A percentile compares a stretch with the other conserved stretches of the same genome.
Evolutionary conservation across 1,284 basidiomycete species (phyloP).

Genomic region (Afroboletus lepidellus): DNA sequence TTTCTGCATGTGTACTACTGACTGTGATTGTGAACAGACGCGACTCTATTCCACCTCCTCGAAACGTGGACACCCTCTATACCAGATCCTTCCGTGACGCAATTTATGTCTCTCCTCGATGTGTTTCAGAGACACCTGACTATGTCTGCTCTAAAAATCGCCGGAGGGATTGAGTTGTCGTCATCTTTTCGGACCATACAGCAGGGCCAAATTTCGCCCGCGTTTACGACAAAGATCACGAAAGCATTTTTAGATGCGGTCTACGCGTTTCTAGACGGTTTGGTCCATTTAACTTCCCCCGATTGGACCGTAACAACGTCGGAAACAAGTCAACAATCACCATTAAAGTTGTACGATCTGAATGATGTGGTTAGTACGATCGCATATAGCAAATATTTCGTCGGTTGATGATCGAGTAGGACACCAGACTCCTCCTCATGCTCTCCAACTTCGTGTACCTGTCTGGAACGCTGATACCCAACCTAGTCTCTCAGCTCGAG

Average conservation of each 20-base stretch:
- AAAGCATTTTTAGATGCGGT: slow-evolving; percentile 87
- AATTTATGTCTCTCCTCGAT: slow-evolving; percentile 74
- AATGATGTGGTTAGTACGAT: slow-evolving; percentile 54
- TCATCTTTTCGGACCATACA: slow-evolving; percentile 46
- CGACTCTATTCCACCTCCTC: slow-evolving; percentile 79
- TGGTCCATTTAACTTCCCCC: slow-evolving; percentile 81
- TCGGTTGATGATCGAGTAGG: slow-evolving; percentile 45
- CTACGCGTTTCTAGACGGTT: slow-evolving; percentile 88
- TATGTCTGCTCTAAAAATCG: slow-evolving; percentile 79
- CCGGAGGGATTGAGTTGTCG: slow-evolving; percentile 71
- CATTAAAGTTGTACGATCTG: slow-evolving; percentile 42
- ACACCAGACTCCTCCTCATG: slow-evolving; percentile 85
- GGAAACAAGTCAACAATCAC: slow-evolving; percentile 28
- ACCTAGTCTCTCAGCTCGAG: slow-evolving; percentile 80
- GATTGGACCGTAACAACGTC: slow-evolving; percentile 51
- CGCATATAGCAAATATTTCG: neutral
- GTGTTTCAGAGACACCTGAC: slow-evolving; percentile 83
- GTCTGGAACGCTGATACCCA: slow-evolving; percentile 68
- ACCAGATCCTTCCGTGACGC: slow-evolving; percentile 55
- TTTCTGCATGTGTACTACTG: slow-evolving; percentile 1
- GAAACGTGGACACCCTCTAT: slow-evolving; percentile 81
- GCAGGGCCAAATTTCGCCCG: slow-evolving; percentile 56
- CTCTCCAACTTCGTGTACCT: slow-evolving; percentile 88
- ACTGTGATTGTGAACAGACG: slow-evolving; percentile 56
- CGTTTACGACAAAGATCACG: slow-evolving; percentile 72